Conservation (phyloP, 129 eudicot species). For the Lactuca sativa region DNA sequence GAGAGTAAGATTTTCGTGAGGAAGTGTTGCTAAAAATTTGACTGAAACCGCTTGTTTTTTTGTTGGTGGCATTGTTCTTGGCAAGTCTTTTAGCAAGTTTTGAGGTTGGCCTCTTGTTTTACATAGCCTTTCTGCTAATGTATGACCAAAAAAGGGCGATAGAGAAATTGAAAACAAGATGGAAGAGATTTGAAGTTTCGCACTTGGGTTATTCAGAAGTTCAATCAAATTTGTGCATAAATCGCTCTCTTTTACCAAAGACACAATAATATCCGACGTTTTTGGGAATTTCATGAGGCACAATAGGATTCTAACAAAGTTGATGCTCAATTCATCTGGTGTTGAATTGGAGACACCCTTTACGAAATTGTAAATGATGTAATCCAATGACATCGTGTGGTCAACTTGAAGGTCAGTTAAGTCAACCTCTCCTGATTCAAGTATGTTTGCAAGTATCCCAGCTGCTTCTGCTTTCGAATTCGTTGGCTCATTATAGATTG, state of each 20-base stretch:
- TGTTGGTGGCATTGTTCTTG: constrained; percentile 37
- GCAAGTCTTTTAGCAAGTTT: constrained; percentile 44
- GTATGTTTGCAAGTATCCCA: constrained; percentile 61
- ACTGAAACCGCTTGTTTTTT: constrained; percentile 65
- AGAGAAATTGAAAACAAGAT: constrained; percentile 46
- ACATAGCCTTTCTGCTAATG: constrained; percentile 53
- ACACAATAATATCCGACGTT: constrained; percentile 37
- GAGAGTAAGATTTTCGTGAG: constrained; percentile 64
- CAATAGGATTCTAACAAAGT: constrained; percentile 53
- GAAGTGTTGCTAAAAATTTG: constrained; percentile 65
- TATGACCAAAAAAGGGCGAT: constrained; percentile 57
- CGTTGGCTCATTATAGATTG: constrained; percentile 44
- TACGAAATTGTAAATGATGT: constrained; percentile 52
- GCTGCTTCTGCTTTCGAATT: constrained; percentile 57
- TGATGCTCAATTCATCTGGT: constrained; percentile 57
- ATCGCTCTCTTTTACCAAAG: constrained; percentile 52
- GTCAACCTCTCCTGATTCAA: constrained; percentile 52
- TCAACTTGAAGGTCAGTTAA: constrained; percentile 47
- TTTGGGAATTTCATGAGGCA: constrained; percentile 50
- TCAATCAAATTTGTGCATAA: constrained; percentile 50
- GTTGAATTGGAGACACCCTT: constrained; percentile 40
- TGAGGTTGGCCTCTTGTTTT: constrained; percentile 69
- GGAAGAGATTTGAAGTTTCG: constrained; percentile 49
- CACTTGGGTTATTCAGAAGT: constrained; percentile 54
- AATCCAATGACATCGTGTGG: constrained; percentile 51